Evolutionary conservation across 345 rosid species (phyloP).

Genomic region (Pistacia atlantica): DNA sequence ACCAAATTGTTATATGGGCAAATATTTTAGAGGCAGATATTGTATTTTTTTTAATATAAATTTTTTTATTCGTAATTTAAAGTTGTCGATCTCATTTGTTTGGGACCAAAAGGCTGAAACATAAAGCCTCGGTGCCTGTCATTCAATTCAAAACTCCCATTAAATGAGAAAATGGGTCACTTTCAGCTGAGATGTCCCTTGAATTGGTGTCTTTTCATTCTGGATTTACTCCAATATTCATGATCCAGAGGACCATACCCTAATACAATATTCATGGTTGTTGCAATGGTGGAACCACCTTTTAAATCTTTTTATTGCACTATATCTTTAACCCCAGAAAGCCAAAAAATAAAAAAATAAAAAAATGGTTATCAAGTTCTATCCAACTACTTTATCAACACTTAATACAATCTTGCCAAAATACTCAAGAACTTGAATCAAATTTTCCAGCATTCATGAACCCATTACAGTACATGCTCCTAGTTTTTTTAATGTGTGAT

Average conservation of each 20-base stretch:
- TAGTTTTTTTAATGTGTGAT: neutral
- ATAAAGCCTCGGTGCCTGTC: slow-evolving; percentile 13
- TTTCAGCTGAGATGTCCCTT: neutral
- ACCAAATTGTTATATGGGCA: neutral
- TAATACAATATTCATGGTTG: slow-evolving; percentile 1
- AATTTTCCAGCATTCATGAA: neutral
- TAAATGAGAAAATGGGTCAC: neutral
- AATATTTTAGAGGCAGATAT: neutral
- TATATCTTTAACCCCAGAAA: neutral
- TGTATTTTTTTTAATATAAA: neutral
- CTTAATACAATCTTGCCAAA: neutral
- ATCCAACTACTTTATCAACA: neutral
- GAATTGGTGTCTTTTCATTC: slow-evolving; percentile 19
- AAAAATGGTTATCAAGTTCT: neutral
- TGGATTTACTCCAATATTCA: slow-evolving; percentile 9
- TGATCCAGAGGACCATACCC: neutral
- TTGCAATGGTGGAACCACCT: slow-evolving; percentile 1
- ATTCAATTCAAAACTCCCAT: neutral
- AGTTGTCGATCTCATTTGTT: neutral
- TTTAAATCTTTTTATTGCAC: neutral
- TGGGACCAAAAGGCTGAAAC: slow-evolving; percentile 12
- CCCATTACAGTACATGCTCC: neutral
- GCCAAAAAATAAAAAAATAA: too few species aligned
- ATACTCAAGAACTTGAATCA: neutral
- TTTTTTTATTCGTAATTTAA: neutral